A percentile compares a stretch with the other conserved stretches of the same genome.
Conservation (phyloP, 257 asterid genomes). For the Ehretia macrophylla region DNA sequence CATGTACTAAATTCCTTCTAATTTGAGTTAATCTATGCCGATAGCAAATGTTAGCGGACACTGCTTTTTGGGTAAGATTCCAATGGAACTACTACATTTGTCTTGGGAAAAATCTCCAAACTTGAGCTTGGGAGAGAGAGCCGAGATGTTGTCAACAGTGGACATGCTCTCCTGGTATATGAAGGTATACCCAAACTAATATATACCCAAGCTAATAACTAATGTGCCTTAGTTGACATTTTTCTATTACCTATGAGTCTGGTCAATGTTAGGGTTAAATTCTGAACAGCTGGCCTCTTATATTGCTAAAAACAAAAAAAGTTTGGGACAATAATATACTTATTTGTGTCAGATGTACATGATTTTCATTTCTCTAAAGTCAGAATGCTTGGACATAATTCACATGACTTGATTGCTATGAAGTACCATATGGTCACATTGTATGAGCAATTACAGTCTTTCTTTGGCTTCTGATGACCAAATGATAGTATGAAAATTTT, state of each 20-base stretch:
- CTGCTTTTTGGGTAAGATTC: constrained; percentile 83
- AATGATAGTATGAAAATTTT: too few species aligned
- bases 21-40: constrained; percentile 18
- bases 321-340: too few species aligned
- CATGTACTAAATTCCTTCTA: constrained; percentile 1
- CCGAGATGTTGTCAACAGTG: constrained; percentile 80
- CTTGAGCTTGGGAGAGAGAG: constrained; percentile 76
- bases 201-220: too few species aligned
- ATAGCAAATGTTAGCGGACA: constrained; percentile 67
- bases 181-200: constrained; percentile 43
- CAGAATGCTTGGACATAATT: background rate
- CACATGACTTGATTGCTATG: background rate
- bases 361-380: too few species aligned
- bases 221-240: background rate
- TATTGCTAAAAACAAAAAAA: too few species aligned
- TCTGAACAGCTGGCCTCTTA: too few species aligned
- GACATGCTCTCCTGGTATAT: constrained; percentile 75
- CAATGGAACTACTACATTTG: constrained; percentile 72
- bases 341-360: too few species aligned
- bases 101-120: constrained; percentile 81
- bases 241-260: background rate
- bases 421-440: too few species aligned
- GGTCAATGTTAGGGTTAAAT: background rate
- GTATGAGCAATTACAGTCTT: too few species aligned
- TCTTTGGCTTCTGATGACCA: too few species aligned